Base-by-base conservation (phyloP, 257 asterid genomes). In the Coffea eugenioides region DNA sequence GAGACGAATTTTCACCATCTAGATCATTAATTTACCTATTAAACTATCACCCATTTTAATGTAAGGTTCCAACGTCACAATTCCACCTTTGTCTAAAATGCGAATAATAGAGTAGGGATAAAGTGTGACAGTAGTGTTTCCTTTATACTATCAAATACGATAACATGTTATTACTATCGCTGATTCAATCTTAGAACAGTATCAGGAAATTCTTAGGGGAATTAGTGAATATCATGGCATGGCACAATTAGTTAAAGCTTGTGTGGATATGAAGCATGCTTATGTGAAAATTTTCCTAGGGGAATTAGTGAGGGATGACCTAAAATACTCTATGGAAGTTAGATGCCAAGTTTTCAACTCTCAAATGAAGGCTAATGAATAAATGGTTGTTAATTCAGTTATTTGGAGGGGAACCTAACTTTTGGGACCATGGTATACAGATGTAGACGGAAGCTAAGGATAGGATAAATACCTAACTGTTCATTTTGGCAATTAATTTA, bases 371-470 rank as follows among this genome's bases (percentile, higher is more conserved):
- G 75, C 75, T 77, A 77, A 52, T 52, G 65, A 68, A 68, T 39
- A n/a, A 52, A 68, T 67, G 80, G 36, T 34, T 65, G 8, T 46
- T 18, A 12, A 2, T n/a, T 71, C 46, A n/a, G 8, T 71, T 71
- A 49, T 31, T 51, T 8, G 56, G 56, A 68, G 79, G 70, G 69
- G 57, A 59, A 68, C 75, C 81, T 77, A 69, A 69, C 76, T 25
- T 54, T 69, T 54, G 39, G 68, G 67, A 67, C 75, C 79, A 54
- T 82, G 6, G 5, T 2, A 20, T 39, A 39, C 43, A 39, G 43
- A 39, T 39, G 5, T 3, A 16, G 13, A 6, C 18, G 15, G 51
- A 69, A 69, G 74, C n/a, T 20, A 69, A 7, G 74, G 4, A 69
- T 39, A 20, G 61, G 41, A 71, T 71, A 71, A 46, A 25, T 18